Evolutionary conservation across 2,329 filamentous ascomycete species (phyloP).

Genomic region (Curvularia eragrostidis): DNA sequence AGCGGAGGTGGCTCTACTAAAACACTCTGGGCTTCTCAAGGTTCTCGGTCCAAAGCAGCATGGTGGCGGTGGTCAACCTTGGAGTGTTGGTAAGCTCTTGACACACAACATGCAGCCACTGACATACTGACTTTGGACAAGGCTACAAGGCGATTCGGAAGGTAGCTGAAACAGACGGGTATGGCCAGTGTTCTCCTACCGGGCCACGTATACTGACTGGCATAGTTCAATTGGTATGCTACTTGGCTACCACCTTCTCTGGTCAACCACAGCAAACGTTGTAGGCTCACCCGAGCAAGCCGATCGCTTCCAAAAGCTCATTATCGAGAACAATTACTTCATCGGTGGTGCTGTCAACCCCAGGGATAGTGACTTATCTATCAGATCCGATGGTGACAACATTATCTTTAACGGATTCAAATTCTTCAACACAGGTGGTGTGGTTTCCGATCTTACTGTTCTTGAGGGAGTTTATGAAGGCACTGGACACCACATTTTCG

Average conservation of each 20-base stretch:
- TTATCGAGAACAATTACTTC: conserved; percentile 70
- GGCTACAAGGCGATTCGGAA: conserved; percentile 65
- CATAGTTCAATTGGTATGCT: conserved; percentile 66
- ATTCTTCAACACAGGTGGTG: conserved; percentile 71
- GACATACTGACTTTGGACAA: background rate
- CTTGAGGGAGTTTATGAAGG: conserved; percentile 68
- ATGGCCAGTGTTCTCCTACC: background rate
- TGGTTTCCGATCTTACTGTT: conserved; percentile 70
- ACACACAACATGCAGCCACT: background rate
- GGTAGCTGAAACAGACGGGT: conserved; percentile 69
- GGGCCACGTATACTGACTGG: background rate
- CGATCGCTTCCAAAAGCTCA: conserved; percentile 62
- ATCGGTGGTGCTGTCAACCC: conserved; percentile 71
- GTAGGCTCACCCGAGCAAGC: conserved; percentile 67
- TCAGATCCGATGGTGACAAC: conserved; percentile 61
- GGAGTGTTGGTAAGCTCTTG: conserved; percentile 55
- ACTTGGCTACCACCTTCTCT: conserved; percentile 69
- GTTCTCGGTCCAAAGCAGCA: conserved; percentile 59
- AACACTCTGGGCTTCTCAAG: conserved; percentile 59
- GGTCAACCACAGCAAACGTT: conserved; percentile 67
- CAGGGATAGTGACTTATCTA: conserved; percentile 66
- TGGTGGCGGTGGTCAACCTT: conserved; percentile 61
- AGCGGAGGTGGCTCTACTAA: conserved; percentile 60
- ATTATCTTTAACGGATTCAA: conserved; percentile 69
- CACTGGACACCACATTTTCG: conserved; percentile 68